Conservation (phyloP, 2,329 filamentous ascomycete genomes). For the Coccinonectria pachysandricola region DNA sequence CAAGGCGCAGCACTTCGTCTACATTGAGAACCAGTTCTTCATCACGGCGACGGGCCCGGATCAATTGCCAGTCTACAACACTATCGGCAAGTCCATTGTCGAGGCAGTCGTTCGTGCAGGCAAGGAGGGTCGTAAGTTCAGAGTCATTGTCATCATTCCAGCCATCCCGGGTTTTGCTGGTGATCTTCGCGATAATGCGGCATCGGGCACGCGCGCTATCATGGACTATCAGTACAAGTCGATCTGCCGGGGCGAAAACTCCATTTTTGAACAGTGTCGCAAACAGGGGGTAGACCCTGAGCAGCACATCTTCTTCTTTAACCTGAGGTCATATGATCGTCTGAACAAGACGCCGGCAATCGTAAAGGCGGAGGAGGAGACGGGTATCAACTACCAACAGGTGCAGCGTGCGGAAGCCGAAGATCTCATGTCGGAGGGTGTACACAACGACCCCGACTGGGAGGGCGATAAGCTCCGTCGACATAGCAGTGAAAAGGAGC, state of each 20-base stretch:
- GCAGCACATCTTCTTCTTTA: constrained; percentile 86
- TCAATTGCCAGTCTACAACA: constrained; percentile 77
- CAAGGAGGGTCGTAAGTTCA: constrained; percentile 78
- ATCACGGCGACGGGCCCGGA: constrained; percentile 89
- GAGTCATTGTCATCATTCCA: constrained; percentile 82
- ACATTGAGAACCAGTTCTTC: constrained; percentile 99
- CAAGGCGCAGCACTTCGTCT: constrained; percentile 84
- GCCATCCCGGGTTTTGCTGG: constrained; percentile 90
- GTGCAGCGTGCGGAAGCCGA: constrained; percentile 82
- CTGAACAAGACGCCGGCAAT: constrained; percentile 72
- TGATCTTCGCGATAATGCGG: constrained; percentile 73
- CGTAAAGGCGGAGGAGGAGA: constrained; percentile 64
- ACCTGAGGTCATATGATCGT: constrained; percentile 84
- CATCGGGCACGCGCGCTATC: constrained; percentile 79
- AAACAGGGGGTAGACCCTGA: constrained; percentile 66
- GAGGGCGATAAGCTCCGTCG: constrained; percentile 41
- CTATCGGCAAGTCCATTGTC: constrained; percentile 79
- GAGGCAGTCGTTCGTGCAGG: constrained; percentile 75
- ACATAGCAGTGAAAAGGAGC: constrained; percentile 27
- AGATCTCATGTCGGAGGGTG: constrained; percentile 69
- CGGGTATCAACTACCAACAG: constrained; percentile 75
- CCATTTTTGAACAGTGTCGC: constrained; percentile 70
- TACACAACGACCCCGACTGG: constrained; percentile 47
- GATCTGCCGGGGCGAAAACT: constrained; percentile 82
- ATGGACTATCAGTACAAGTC: constrained; percentile 99